Base-by-base conservation (phyloP, 2,329 filamentous ascomycete species). In the Claviceps spartinae region DNA sequence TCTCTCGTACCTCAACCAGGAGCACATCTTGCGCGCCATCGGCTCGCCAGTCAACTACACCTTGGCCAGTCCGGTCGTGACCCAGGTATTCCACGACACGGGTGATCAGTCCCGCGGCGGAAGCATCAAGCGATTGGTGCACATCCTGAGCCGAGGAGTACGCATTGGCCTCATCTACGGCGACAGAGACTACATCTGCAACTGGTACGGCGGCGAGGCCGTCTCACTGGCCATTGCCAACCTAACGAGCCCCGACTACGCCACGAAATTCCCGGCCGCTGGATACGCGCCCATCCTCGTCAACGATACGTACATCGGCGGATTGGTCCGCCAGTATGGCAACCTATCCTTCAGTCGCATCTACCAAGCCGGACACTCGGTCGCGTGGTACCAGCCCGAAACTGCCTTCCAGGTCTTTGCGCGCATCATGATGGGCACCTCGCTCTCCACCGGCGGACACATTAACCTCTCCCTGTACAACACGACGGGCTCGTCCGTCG, bases 121-220 rank as follows among this genome's bases (percentile, higher is more conserved):
- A 56, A 76, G 82, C 59, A 69, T 83, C 38, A 65, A 73, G 55
- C 72, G 79, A 52, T 70, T 86, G 14, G 80, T 82, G 50, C 67
- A 72, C 14, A 75, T 86, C 22, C 70, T 86, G 50, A 71, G 77
- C 20, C 72, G 70, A 2, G 82, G 81, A 14, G 76, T 88, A 18
- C 81, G 80, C 11, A 77, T 93, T 16, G 83, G 83, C 5, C 68
- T 93, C 54, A 76, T 89, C 52, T 87, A 91, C 62, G 78, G 79
- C 26, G 79, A 82, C 60, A 67, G 77, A 54, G 79, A 83, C 63
- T 82, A 78, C 60, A 75, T 79, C 54, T 83, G 79, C 64, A 82
- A 82, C 63, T 83, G 83, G 67, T 71, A 83, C 57, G 87, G 88
- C n/a, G 87, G 86, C 38, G 77, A 93, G 65, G 81, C 83, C 1